Evolutionary conservation across 805 yeast genomes (phyloP).

Genomic region (Maudiozyma saulgeensis): DNA sequence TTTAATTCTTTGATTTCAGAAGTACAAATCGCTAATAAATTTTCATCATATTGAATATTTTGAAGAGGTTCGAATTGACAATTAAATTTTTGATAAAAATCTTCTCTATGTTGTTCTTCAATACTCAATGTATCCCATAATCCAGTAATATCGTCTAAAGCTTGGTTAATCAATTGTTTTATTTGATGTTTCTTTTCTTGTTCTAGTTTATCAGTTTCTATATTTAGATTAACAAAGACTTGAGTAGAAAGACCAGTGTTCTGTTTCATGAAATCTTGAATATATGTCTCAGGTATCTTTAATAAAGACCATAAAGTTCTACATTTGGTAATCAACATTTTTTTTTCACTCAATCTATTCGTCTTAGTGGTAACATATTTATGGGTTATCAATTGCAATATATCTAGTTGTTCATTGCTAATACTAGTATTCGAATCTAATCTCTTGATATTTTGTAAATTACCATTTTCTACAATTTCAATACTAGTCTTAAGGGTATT

Average conservation of each 20-base stretch:
- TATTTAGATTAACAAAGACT: conserved; percentile 42
- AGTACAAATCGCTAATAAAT: conserved; percentile 54
- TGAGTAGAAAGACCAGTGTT: conserved; percentile 40
- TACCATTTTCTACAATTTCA: background rate
- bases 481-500: background rate
- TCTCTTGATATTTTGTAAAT: no score
- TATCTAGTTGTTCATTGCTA: conserved; percentile 1
- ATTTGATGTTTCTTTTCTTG: conserved; percentile 54
- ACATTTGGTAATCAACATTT: conserved; percentile 33
- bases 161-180: conserved; percentile 55
- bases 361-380: conserved; percentile 20
- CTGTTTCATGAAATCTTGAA: conserved; percentile 32
- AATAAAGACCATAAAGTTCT: conserved; percentile 47
- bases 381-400: conserved; percentile 9
- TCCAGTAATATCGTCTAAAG: conserved; percentile 48
- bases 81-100: conserved; percentile 34
- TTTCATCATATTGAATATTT: conserved; percentile 43
- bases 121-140: conserved; percentile 58
- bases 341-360: conserved; percentile 31
- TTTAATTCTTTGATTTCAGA: conserved; percentile 46
- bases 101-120: conserved; percentile 39
- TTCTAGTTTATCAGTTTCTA: conserved; percentile 49
- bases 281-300: conserved; percentile 36
- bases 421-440: background rate
- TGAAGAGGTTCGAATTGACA: conserved; percentile 7